A percentile compares a stretch with the other conserved stretches of the same genome.
These are phyloP conservation scores for Phytopythium chamaehyphon DNA, from an alignment of 352 stramenopile genomes.

Conservation along the genomic window DNA sequence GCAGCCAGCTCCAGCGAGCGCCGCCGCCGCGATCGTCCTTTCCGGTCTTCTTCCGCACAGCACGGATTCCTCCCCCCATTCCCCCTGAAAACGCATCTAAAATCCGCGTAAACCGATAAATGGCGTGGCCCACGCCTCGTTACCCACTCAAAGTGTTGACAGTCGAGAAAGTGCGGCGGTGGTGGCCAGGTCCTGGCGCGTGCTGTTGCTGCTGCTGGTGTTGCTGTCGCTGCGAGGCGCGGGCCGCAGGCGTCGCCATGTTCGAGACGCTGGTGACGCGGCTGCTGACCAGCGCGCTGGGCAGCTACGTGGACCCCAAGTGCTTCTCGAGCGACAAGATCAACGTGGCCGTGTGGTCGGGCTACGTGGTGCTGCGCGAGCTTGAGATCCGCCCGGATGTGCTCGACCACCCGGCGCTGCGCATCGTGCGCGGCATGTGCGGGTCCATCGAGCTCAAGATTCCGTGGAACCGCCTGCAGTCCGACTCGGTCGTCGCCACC, in stretches of 20 bases:
- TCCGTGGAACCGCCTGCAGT: conserved; percentile 86
- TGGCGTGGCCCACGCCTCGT: background rate
- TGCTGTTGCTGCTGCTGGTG: no score
- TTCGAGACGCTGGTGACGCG: conserved; percentile 87
- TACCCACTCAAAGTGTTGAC: no score
- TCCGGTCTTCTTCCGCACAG: conserved; percentile 2
- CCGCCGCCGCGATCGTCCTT: no score
- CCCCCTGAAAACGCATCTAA: conserved; percentile 1
- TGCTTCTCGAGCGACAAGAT: conserved; percentile 90
- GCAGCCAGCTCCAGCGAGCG: no score
- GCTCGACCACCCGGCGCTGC: conserved; percentile 54
- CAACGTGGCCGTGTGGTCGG: conserved; percentile 84
- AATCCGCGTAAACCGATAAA: background rate
- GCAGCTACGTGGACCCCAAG: conserved; percentile 82
- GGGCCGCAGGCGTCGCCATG: conserved; percentile 31
- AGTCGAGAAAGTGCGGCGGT: background rate
- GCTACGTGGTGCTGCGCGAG: conserved; percentile 79
- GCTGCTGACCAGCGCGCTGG: conserved; percentile 80
- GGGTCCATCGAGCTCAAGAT: conserved; percentile 89
- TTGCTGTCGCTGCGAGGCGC: background rate
- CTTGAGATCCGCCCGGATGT: conserved; percentile 80
- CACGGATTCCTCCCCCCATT: no score
- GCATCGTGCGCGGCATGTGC: conserved; percentile 72
- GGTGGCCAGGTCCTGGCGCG: background rate
- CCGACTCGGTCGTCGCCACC: conserved; percentile 83